phyloP scores from a whole-genome alignment of 768 basidiomycete genomes.

The Gymnopilus junonius region DNA sequence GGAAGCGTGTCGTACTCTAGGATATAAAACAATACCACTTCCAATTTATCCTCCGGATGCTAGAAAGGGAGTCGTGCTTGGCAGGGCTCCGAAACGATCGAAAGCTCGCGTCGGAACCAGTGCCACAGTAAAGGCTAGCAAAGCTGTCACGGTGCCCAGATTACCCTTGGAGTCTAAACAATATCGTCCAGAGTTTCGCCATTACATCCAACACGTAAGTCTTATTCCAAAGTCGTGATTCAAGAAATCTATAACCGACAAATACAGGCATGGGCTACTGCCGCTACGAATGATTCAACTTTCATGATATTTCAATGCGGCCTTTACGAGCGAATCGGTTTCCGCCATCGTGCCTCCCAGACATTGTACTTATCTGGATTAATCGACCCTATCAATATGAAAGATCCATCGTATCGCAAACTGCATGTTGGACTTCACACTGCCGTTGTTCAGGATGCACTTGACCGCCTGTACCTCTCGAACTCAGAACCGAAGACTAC shows the following conservation, averaged over 20 bases:
- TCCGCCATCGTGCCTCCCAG: constrained; percentile 12
- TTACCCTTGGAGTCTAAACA: not conserved
- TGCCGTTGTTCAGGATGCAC: constrained; percentile 10
- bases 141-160: not conserved
- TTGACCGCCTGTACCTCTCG: not conserved
- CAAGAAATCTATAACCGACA: not conserved
- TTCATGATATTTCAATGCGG: constrained; percentile 13
- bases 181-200: not conserved
- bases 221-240: not conserved
- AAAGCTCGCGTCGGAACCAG: not conserved
- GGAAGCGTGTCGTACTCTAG: not conserved
- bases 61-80: not conserved
- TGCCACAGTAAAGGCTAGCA: not conserved
- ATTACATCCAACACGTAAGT: constrained; percentile 3
- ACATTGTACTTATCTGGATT: constrained; percentile 11
- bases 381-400: constrained; percentile 8
- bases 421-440: constrained; percentile 17
- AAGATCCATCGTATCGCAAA: constrained; percentile 15
- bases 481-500: not conserved
- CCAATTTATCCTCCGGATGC: not conserved
- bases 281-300: not conserved
- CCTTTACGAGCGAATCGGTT: constrained; percentile 11
- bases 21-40: not conserved
- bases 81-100: not conserved
- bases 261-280: constrained; percentile 2